These are phyloP conservation scores for Talaromyces sp. DNA, from an alignment of 2,329 filamentous ascomycete genomes.

Conservation along the genomic window DNA sequence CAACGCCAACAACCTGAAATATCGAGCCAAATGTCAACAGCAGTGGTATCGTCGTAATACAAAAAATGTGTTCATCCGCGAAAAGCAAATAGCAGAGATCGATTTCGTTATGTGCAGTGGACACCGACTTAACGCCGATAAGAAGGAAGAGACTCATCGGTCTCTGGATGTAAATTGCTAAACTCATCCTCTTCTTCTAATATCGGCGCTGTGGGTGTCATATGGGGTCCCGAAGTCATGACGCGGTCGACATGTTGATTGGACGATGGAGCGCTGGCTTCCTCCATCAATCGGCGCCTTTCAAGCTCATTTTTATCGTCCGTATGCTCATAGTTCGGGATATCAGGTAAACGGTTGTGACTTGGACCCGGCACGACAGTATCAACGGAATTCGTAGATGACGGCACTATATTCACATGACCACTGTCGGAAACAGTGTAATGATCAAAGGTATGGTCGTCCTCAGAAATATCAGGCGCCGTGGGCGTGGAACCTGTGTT, in stretches of 20 bases:
- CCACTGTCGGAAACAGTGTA: neutral
- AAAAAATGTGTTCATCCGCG: constrained; percentile 8
- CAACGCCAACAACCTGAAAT: constrained; percentile 1
- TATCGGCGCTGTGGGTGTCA: constrained; percentile 55
- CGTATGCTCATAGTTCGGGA: constrained; percentile 30
- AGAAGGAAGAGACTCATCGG: constrained; percentile 42
- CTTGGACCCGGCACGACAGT: constrained; percentile 32
- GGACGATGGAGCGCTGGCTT: constrained; percentile 59
- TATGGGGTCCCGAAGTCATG: constrained; percentile 17
- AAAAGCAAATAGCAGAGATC: neutral
- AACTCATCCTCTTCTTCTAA: constrained; percentile 55
- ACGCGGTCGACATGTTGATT: constrained; percentile 22
- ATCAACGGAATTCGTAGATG: constrained; percentile 29
- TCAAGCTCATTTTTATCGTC: constrained; percentile 83
- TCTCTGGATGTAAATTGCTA: constrained; percentile 35
- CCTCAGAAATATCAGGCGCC: constrained; percentile 44
- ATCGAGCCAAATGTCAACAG: neutral
- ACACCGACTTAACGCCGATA: constrained; percentile 38
- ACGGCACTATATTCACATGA: constrained; percentile 41
- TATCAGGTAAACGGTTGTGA: constrained; percentile 42
- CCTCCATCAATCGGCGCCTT: constrained; percentile 59
- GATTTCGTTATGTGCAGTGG: neutral
- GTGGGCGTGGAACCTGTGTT: constrained; percentile 41
- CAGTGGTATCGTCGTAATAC: constrained; percentile 15
- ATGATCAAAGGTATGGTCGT: constrained; percentile 42